Evolutionary conservation across 1,284 basidiomycete genomes (phyloP).

Genomic region (Cronartium quercuum): DNA sequence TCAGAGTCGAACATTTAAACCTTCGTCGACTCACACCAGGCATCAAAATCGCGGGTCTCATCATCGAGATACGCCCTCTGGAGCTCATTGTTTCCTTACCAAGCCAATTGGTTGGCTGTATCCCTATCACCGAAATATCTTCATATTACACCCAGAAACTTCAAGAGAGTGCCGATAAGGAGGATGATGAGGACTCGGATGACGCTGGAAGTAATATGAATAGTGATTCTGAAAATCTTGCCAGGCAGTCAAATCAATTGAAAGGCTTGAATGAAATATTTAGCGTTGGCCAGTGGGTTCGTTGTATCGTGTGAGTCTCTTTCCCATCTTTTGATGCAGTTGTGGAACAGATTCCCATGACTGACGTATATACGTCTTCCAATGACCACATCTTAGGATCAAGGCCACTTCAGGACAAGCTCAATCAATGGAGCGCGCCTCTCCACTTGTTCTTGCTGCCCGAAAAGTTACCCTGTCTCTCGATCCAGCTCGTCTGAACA

Average conservation of each 20-base stretch:
- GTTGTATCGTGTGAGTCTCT: slow-evolving; percentile 63
- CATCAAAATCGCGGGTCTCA: slow-evolving; percentile 77
- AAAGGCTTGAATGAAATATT: slow-evolving; percentile 65
- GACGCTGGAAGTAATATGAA: slow-evolving; percentile 54
- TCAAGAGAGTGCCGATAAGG: slow-evolving; percentile 46
- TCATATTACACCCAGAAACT: slow-evolving; percentile 66
- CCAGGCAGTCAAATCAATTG: slow-evolving; percentile 54
- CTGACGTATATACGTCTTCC: slow-evolving; percentile 40
- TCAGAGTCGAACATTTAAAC: slow-evolving; percentile 34
- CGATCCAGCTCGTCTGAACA: slow-evolving; percentile 76
- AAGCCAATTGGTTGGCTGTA: slow-evolving; percentile 86
- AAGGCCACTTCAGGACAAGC: slow-evolving; percentile 52
- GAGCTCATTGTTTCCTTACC: slow-evolving; percentile 88
- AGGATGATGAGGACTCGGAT: background rate
- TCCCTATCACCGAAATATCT: slow-evolving; percentile 94
- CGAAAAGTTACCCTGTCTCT: slow-evolving; percentile 81
- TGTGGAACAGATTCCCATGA: too few species aligned
- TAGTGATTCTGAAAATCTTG: slow-evolving; percentile 51
- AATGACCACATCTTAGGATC: slow-evolving; percentile 60
- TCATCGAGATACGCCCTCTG: slow-evolving; percentile 80
- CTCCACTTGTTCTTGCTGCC: slow-evolving; percentile 57
- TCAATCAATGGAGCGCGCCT: slow-evolving; percentile 47
- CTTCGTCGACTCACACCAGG: slow-evolving; percentile 63
- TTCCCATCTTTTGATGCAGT: too few species aligned
- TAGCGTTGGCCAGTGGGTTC: slow-evolving; percentile 74